phyloP scores from a whole-genome alignment of 192 early-diverging fungal species.

The Umbelopsis sp. region DNA sequence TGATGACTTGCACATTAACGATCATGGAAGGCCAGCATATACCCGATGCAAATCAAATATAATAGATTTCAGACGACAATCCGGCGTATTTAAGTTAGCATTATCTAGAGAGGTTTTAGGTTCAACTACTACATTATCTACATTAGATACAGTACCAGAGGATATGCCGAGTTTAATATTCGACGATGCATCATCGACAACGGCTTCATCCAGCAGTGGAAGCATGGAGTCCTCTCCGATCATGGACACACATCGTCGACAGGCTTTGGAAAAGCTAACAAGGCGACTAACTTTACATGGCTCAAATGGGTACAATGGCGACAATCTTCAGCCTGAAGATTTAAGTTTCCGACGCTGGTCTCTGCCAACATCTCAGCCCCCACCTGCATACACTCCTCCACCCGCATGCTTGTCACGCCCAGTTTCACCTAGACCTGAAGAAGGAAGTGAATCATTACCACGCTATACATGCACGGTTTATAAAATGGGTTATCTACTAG shows the following conservation, averaged over 20 bases:
- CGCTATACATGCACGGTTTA: constrained; percentile 49
- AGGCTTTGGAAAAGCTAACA: constrained; percentile 3
- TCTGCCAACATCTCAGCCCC: constrained; percentile 5
- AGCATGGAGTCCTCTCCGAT: background rate
- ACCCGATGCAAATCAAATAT: constrained; percentile 12
- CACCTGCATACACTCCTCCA: constrained; percentile 1
- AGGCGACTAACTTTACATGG: background rate
- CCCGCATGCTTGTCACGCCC: constrained; percentile 12
- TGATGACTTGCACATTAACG: background rate
- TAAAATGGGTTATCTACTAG: constrained; percentile 38
- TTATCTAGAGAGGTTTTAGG: background rate
- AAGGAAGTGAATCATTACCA: constrained; percentile 48
- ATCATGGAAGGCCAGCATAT: background rate
- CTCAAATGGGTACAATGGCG: background rate
- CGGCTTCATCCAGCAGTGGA: background rate
- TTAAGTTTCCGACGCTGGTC: constrained; percentile 10
- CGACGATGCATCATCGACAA: constrained; percentile 9
- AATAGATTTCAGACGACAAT: constrained; percentile 3
- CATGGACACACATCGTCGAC: background rate
- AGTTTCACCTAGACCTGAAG: constrained; percentile 32
- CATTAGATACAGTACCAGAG: background rate
- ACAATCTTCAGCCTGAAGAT: background rate
- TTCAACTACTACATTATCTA: background rate
- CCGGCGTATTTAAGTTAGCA: background rate
- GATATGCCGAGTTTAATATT: constrained; percentile 4